Evolutionary conservation across 169 alveolate species (phyloP).

Genomic region (Amoebophrya sp.): DNA sequence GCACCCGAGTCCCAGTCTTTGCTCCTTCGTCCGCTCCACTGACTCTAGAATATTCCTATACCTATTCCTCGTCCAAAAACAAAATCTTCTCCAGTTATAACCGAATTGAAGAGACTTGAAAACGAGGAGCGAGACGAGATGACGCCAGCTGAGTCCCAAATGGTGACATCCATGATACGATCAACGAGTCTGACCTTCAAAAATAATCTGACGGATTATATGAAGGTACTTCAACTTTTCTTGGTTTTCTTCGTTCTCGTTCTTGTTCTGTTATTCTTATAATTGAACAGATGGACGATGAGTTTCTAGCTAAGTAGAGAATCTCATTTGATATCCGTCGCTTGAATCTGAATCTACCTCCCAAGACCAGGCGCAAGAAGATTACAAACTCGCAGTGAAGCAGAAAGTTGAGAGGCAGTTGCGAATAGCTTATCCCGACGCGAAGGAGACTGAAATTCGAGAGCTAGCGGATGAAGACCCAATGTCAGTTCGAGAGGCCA

Average conservation of each 20-base stretch:
- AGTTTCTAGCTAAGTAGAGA: too few species aligned
- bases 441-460: neutral
- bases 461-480: neutral
- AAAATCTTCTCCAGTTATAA: neutral
- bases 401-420: neutral
- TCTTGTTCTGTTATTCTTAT: neutral
- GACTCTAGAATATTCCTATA: too few species aligned
- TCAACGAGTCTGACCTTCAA: neutral
- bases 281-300: too few species aligned
- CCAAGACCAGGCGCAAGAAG: conserved; percentile 4
- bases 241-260: neutral
- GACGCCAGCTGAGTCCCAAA: neutral
- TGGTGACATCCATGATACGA: neutral
- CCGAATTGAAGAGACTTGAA: neutral
- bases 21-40: neutral
- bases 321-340: neutral
- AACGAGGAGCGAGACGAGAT: neutral
- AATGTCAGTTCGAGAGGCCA: neutral
- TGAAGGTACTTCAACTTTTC: conserved; percentile 1
- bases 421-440: conserved; percentile 4
- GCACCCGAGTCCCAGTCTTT: neutral
- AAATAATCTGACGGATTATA: neutral
- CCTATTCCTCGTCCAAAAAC: too few species aligned
- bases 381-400: neutral
- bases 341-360: neutral